A percentile compares a stretch with the other conserved stretches of the same genome.
These are phyloP conservation scores for Hemisphaericaspora xylanilytica DNA, from an alignment of 1,139 yeast species.

Conservation along the genomic window DNA sequence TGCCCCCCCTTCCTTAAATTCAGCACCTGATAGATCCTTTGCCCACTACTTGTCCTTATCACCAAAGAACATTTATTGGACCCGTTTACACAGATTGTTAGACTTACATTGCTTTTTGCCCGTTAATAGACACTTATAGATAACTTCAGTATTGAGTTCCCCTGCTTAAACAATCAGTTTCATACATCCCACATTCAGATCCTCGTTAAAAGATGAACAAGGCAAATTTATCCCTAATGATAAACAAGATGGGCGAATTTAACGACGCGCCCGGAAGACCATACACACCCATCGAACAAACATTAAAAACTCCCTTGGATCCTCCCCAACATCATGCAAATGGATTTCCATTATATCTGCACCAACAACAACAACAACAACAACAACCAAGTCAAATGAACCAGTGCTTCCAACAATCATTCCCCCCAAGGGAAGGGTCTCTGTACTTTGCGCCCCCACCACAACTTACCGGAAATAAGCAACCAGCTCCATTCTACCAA, in stretches of 20 bases:
- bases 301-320: slow-evolving; percentile 42
- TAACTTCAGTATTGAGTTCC: background rate
- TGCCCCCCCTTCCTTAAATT: too few species aligned
- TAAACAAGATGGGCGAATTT: slow-evolving; percentile 24
- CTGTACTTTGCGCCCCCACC: background rate
- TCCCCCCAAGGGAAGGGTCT: background rate
- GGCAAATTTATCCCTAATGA: slow-evolving; percentile 21
- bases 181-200: background rate
- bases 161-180: background rate
- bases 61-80: too few species aligned
- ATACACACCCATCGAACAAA: slow-evolving; percentile 48
- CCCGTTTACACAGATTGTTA: too few species aligned
- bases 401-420: slow-evolving; percentile 8
- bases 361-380: slow-evolving; percentile 11
- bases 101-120: too few species aligned
- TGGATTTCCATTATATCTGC: slow-evolving; percentile 4
- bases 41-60: too few species aligned
- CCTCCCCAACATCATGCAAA: slow-evolving; percentile 17
- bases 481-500: slow-evolving; percentile 19
- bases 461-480: background rate
- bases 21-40: too few species aligned
- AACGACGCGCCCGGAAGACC: slow-evolving; percentile 38
- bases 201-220: slow-evolving; percentile 21
- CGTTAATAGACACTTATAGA: background rate
- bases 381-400: slow-evolving; percentile 5